These are phyloP conservation scores for Usnea hakonensis DNA, from an alignment of 495 filamentous ascomycete genomes.

Conservation along the genomic window DNA sequence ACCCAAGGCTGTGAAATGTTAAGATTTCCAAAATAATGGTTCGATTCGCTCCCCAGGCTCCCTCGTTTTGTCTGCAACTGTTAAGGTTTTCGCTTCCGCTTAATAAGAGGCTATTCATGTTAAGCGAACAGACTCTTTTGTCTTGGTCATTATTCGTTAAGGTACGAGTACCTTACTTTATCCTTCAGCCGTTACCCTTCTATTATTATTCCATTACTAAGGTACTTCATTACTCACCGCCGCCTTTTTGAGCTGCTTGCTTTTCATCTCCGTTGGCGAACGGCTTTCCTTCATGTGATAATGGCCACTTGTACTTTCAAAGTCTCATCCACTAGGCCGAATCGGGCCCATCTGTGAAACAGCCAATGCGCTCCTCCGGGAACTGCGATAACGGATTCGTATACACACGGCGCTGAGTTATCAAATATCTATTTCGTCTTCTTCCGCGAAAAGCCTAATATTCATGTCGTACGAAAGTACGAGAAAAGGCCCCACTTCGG, in stretches of 20 bases:
- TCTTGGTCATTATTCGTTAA: too few relatives aligned
- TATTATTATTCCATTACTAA: neutral
- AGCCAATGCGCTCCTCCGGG: neutral
- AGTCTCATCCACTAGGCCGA: neutral
- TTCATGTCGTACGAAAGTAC: neutral
- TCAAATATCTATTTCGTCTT: neutral
- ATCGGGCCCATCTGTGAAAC: neutral
- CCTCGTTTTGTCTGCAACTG: neutral
- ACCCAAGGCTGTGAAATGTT: neutral
- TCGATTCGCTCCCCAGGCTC: neutral
- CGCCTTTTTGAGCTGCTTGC: neutral
- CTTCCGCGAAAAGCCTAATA: neutral
- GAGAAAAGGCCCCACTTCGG: too few relatives aligned
- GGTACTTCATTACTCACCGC: too few relatives aligned
- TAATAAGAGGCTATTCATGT: slow-evolving; percentile 1
- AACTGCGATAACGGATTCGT: neutral
- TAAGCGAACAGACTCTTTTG: neutral
- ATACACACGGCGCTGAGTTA: neutral
- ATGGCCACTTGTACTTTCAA: neutral
- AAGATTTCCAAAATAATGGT: neutral
- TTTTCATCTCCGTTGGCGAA: neutral
- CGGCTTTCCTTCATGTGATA: neutral
- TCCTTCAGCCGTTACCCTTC: neutral
- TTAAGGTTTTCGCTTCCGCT: neutral
- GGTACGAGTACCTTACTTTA: too few relatives aligned